Evolutionary conservation across 208 protist genomes (phyloP), one percentile per base, ranked within the genome.

Genomic region (Leishmania martiniquensis): DNA sequence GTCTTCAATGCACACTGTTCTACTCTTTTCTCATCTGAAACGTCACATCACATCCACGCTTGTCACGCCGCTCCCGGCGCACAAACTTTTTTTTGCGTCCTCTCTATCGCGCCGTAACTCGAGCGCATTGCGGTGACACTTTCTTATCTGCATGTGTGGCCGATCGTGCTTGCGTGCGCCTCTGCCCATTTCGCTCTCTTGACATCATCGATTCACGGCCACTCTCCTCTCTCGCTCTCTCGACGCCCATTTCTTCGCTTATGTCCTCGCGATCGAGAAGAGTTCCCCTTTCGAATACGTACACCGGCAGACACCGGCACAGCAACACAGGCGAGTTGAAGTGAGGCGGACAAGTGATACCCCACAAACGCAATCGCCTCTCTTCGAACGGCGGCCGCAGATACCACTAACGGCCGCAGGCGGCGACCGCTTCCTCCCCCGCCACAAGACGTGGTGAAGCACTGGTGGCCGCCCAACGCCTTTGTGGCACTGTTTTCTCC

Each of bases 161-260:
- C 20, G n/a, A 57, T 44, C 57, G n/a, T 72, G 67, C 67, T 17
- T 42, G 10, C 15, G n/a, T 54, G 67, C 67, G 47, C 17, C 29
- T 72, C n/a, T 5, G 47, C 15, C 25, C 17, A 37, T 63, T 17
- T 57, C 10, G 20, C 32, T 51, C 25, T 20, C 67, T 22, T 37
- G 39, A 34, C 45, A 13, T 5, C 2, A 55, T 37, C 44, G 45
- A n/a, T 34, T 39, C 37, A 44, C 57, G 45, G 45, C 29, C 13
- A 3, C 22, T 32, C 15, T 29, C 13, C 47, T 72, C 47, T 72
- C 15, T n/a, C 47, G n/a, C 37, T 5, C n/a, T 57, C 47, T 72
- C 45, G 45, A 42, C 67, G 67, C 52, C 9, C 44, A 51, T 39
- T 72, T 72, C 67, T 72, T 32, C 57, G 42, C 37, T 68, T 68